Conservation (phyloP, 2,329 filamentous ascomycete genomes). For the Tolypocladium endophyticum region DNA sequence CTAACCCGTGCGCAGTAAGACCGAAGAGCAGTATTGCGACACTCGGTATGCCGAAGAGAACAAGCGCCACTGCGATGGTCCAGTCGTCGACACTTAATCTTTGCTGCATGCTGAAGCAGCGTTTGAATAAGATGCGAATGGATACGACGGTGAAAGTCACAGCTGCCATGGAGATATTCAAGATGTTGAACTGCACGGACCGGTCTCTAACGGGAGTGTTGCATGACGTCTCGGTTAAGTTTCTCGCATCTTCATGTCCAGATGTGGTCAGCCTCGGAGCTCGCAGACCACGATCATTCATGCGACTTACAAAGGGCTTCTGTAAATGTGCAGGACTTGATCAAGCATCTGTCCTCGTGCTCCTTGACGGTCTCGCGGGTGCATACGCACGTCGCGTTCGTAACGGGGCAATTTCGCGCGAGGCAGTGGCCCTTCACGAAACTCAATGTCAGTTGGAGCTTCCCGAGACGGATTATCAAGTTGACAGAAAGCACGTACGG, state of each 20-base stretch:
- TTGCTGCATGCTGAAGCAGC: slow-evolving; percentile 14
- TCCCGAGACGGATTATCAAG: neutral
- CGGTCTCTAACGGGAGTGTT: neutral
- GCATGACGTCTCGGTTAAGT: neutral
- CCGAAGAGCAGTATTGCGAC: slow-evolving; percentile 12
- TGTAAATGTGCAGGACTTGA: neutral
- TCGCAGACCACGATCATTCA: neutral
- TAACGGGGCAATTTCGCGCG: neutral
- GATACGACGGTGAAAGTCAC: slow-evolving; percentile 8
- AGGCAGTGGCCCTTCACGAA: neutral
- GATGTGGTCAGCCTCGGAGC: neutral
- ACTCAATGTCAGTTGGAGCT: neutral
- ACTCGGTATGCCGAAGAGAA: slow-evolving; percentile 11
- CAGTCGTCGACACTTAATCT: slow-evolving; percentile 21
- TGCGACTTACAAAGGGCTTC: neutral
- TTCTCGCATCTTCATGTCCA: neutral
- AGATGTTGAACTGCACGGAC: neutral
- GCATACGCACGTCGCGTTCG: neutral
- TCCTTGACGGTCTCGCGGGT: neutral
- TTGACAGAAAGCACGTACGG: neutral
- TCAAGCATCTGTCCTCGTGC: neutral
- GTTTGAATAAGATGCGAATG: slow-evolving; percentile 12
- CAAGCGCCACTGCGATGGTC: slow-evolving; percentile 9
- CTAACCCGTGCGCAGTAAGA: slow-evolving; percentile 16
- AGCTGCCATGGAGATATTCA: slow-evolving; percentile 8